Evolutionary conservation across 1,139 yeast genomes (phyloP).

Genomic region (Pichia terricola): DNA sequence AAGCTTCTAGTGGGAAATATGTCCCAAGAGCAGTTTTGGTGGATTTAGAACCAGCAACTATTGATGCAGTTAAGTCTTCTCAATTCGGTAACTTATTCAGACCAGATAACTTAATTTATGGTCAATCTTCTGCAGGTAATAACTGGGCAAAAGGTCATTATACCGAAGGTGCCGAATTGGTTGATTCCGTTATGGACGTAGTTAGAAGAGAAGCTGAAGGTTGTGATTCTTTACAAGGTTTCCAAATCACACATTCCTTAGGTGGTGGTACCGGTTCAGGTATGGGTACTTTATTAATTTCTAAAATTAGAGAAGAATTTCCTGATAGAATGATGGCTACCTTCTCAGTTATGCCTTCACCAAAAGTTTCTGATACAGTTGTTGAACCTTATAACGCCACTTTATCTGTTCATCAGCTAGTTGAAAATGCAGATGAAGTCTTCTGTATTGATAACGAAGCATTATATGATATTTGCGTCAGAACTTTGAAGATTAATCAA

Average conservation of each 20-base stretch:
- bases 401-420: conserved; percentile 83
- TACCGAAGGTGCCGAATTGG: conserved; percentile 92
- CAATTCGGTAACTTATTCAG: conserved; percentile 75
- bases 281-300: conserved; percentile 79
- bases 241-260: conserved; percentile 85
- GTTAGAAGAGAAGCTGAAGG: conserved; percentile 91
- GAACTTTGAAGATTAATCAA: conserved; percentile 68
- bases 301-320: conserved; percentile 77
- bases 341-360: conserved; percentile 86
- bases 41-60: conserved; percentile 89
- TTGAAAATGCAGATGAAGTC: conserved; percentile 84
- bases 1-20: conserved; percentile 75
- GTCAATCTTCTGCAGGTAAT: conserved; percentile 89
- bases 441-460: conserved; percentile 95
- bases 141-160: conserved; percentile 97
- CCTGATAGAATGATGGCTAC: conserved; percentile 97
- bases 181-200: conserved; percentile 80
- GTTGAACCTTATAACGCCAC: conserved; percentile 94
- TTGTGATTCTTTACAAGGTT: conserved; percentile 87
- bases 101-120: conserved; percentile 83
- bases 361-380: conserved; percentile 84
- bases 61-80: conserved; percentile 73
- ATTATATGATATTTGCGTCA: conserved; percentile 77
- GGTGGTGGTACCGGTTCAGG: conserved; percentile 99
- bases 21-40: conserved; percentile 91